These are phyloP conservation scores for Cercospora nicotianae DNA, from an alignment of 2,329 filamentous ascomycete genomes.

Conservation along the genomic window DNA sequence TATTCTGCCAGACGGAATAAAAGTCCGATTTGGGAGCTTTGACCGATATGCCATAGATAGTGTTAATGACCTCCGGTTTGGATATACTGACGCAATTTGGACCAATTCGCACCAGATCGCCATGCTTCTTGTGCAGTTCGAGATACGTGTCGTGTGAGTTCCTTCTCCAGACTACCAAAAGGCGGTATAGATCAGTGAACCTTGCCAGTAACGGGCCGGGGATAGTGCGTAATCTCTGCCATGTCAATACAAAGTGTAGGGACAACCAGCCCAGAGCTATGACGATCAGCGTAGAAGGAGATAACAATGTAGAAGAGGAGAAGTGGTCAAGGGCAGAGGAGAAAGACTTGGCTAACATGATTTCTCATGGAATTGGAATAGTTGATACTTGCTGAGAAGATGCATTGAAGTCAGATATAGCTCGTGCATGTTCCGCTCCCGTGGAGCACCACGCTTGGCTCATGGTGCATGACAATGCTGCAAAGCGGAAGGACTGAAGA, in stretches of 20 bases:
- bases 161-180: slow-evolving; percentile 64
- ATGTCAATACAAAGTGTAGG: slow-evolving; percentile 14
- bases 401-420: background rate
- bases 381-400: background rate
- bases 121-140: slow-evolving; percentile 64
- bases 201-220: slow-evolving; percentile 53
- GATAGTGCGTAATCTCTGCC: slow-evolving; percentile 41
- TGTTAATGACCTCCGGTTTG: slow-evolving; percentile 65
- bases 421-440: slow-evolving; percentile 1
- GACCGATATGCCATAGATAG: slow-evolving; percentile 51
- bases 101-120: slow-evolving; percentile 70
- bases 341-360: slow-evolving; percentile 11
- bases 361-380: background rate
- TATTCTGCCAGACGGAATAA: slow-evolving; percentile 26
- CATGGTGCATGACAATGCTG: background rate
- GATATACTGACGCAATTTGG: slow-evolving; percentile 73
- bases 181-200: slow-evolving; percentile 50
- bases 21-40: slow-evolving; percentile 24
- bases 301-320: slow-evolving; percentile 1
- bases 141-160: slow-evolving; percentile 50
- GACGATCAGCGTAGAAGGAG: slow-evolving; percentile 11
- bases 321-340: slow-evolving; percentile 10
- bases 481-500: slow-evolving; percentile 6
- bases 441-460: slow-evolving; percentile 9
- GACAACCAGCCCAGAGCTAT: background rate